A percentile compares a stretch with the other conserved stretches of the same genome.
Conservation (phyloP, 2,329 filamentous ascomycete species). For the Microascus cirrosus region DNA sequence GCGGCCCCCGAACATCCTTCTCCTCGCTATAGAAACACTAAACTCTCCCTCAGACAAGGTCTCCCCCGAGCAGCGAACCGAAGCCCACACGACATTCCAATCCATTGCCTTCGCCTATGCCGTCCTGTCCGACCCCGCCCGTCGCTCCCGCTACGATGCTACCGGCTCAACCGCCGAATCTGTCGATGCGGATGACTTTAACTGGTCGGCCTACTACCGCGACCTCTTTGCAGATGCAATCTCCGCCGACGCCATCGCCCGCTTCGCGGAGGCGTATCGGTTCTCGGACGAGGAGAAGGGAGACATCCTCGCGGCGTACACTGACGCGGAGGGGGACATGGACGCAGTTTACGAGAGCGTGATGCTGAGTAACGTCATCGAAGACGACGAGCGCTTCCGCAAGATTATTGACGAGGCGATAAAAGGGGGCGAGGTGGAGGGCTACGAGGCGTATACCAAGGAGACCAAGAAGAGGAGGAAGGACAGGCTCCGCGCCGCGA, state of each 20-base stretch:
- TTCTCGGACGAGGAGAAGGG: slow-evolving; percentile 72
- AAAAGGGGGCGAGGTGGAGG: slow-evolving; percentile 51
- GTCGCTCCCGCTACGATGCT: slow-evolving; percentile 77
- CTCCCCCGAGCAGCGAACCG: slow-evolving; percentile 50
- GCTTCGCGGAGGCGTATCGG: slow-evolving; percentile 71
- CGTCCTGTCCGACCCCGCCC: slow-evolving; percentile 70
- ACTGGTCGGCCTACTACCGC: slow-evolving; percentile 84
- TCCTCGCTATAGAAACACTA: background rate
- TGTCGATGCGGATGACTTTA: slow-evolving; percentile 67
- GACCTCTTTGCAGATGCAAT: slow-evolving; percentile 72
- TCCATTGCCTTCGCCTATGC: slow-evolving; percentile 89
- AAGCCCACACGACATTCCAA: slow-evolving; percentile 76
- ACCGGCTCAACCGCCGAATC: slow-evolving; percentile 84
- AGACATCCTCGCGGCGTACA: slow-evolving; percentile 69
- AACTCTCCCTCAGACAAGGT: slow-evolving; percentile 58
- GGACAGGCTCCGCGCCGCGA: slow-evolving; percentile 48
- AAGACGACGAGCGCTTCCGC: slow-evolving; percentile 80
- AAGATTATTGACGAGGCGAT: slow-evolving; percentile 75
- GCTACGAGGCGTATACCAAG: slow-evolving; percentile 57
- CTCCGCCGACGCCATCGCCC: slow-evolving; percentile 60
- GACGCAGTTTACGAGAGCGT: slow-evolving; percentile 67
- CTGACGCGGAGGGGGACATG: slow-evolving; percentile 62
- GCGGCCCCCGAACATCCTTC: background rate
- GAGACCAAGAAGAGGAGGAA: slow-evolving; percentile 58
- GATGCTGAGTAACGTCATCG: slow-evolving; percentile 74